Evolutionary conservation across 352 stramenopile genomes (phyloP).

Genomic region (Phytophthora fragariae): DNA sequence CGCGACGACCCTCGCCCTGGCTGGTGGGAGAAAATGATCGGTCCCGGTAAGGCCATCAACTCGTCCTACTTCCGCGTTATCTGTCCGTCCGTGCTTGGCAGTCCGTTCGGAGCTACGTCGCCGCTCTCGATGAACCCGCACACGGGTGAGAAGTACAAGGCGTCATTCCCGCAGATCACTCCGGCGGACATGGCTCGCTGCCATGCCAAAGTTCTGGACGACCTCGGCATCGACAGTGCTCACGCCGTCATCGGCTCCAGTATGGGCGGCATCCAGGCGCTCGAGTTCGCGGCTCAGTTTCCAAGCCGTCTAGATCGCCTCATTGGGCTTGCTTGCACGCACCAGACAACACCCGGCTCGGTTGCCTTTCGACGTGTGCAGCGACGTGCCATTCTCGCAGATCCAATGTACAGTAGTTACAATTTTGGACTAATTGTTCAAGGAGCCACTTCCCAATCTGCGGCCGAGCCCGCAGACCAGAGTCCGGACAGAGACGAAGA

Average conservation of each 20-base stretch:
- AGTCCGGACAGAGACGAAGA: too few relatives aligned
- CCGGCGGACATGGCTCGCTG: background rate
- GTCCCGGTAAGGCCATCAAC: background rate
- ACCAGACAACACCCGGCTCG: background rate
- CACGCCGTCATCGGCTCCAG: background rate
- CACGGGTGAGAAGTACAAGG: background rate
- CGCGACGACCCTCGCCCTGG: background rate
- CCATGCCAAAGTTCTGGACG: background rate
- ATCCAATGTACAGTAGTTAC: background rate
- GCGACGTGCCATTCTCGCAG: background rate
- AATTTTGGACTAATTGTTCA: too few relatives aligned
- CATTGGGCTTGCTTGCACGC: background rate
- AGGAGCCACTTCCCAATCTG: too few relatives aligned
- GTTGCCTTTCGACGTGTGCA: background rate
- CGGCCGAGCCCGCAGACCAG: too few relatives aligned
- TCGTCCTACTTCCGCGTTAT: background rate
- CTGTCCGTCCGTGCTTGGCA: background rate
- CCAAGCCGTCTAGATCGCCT: background rate
- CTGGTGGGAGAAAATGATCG: conserved; percentile 1
- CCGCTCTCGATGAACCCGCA: background rate
- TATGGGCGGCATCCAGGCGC: background rate
- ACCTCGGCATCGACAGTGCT: background rate
- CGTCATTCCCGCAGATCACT: background rate
- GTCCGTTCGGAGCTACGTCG: background rate
- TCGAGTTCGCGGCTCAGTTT: background rate